These are phyloP conservation scores for Fusarium irregulare DNA, from an alignment of 2,329 filamentous ascomycete species.

Conservation along the genomic window DNA sequence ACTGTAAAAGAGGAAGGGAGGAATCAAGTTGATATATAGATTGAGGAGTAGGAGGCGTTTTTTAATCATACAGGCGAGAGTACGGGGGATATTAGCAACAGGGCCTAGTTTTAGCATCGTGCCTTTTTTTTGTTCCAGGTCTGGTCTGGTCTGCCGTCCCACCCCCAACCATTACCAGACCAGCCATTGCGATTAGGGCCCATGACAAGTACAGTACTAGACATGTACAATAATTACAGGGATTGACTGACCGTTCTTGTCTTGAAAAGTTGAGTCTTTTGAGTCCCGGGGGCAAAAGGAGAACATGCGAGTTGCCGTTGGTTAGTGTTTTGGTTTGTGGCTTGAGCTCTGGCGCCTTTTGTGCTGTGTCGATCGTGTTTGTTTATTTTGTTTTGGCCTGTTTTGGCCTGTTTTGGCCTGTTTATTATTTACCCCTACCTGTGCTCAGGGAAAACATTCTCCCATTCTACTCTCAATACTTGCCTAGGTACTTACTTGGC, in stretches of 20 bases:
- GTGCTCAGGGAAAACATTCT: not conserved
- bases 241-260: conserved; percentile 2
- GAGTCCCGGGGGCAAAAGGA: conserved; percentile 3
- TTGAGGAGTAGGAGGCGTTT: conserved; percentile 21
- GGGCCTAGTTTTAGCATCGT: conserved; percentile 32
- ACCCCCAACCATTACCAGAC: conserved; percentile 16
- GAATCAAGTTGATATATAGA: conserved; percentile 13
- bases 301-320: conserved; percentile 10
- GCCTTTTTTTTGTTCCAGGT: conserved; percentile 16
- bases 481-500: not conserved
- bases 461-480: not conserved
- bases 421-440: not conserved
- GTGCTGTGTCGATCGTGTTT: not conserved
- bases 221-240: conserved; percentile 1
- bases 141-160: conserved; percentile 31
- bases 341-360: conserved; percentile 24
- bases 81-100: conserved; percentile 38
- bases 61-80: conserved; percentile 33
- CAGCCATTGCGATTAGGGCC: not conserved
- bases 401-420: not conserved
- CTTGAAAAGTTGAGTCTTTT: conserved; percentile 2
- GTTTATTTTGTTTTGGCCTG: conserved; percentile 1
- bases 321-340: conserved; percentile 20
- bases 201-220: conserved; percentile 11
- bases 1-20: conserved; percentile 5